Evolutionary conservation across 805 yeast species (phyloP), one percentile per base, ranked within the genome.

Genomic region (Barnettozyma sp.): DNA sequence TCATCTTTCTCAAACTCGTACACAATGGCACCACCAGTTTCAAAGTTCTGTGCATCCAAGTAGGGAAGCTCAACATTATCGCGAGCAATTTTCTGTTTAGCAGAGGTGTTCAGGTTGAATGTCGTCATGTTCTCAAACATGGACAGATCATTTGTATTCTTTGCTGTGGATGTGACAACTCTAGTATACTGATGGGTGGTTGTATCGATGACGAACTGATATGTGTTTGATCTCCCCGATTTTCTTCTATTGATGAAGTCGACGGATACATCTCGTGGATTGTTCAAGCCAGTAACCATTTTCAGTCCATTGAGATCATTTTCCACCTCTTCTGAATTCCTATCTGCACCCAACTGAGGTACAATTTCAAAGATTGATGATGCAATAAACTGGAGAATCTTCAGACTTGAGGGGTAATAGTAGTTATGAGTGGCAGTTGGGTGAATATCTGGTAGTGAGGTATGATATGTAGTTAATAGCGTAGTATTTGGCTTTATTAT

Each of bases 1-100:
- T 90, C 98, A 57, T 90, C 97, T 54, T 88, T 85, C 51, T 92
- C 97, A 55, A 78, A 92, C 54, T 92, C 92, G 54, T 90, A 90
- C 4, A 90, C 94, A 46, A 92, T 88, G 1, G 98, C 97, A 14
- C 97, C 96, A 36, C 95, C 95, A 33, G 73, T 63, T 22, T 76
- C 72, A 15, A 81, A 83, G 13, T 66, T 63, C 52, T 90, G 97
- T 0, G 97, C 97, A 45, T 82, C 83, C 65, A 90, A 63, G 56
- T 68, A 90, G n/a, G 98, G 98, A 40, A 90, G 65, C 32, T 82
- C 94, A 4, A 92, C 96, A 42, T 82, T 78, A 18, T 85, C 95
- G 41, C 76, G 74, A 0, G 94, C 95, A 30, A 68, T 52, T 43
- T 72, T 78, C 54, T 92, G 97, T 48, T 75, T 80, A 4, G 73